These are phyloP conservation scores for Puccinia polysora DNA, from an alignment of 1,284 basidiomycete species.

Conservation along the genomic window DNA sequence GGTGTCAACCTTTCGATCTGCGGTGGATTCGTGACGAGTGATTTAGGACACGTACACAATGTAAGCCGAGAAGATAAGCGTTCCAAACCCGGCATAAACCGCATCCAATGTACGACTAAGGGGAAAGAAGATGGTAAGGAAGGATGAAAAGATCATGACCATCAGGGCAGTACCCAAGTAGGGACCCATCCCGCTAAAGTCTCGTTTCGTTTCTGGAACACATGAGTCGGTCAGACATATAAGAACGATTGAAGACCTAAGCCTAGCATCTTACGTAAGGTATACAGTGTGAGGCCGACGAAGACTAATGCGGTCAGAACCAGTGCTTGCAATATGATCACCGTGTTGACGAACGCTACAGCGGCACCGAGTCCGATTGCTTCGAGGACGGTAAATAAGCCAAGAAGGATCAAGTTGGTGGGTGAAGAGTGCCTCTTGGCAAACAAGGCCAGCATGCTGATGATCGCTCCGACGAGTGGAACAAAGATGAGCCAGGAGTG, in stretches of 20 bases:
- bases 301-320: constrained; percentile 37
- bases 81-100: constrained; percentile 35
- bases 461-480: constrained; percentile 25
- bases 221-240: background rate
- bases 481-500: constrained; percentile 42
- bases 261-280: constrained; percentile 19
- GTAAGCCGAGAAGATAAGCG: constrained; percentile 38
- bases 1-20: background rate
- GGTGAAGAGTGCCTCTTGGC: constrained; percentile 39
- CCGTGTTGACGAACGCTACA: constrained; percentile 40
- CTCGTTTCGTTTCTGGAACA: constrained; percentile 33
- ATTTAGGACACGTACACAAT: constrained; percentile 12
- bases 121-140: constrained; percentile 41
- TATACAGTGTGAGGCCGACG: constrained; percentile 33
- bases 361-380: constrained; percentile 35
- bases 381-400: constrained; percentile 33
- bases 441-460: constrained; percentile 34
- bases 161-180: constrained; percentile 35
- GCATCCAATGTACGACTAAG: constrained; percentile 39
- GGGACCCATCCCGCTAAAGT: constrained; percentile 37
- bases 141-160: constrained; percentile 43
- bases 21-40: background rate
- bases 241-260: background rate
- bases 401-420: constrained; percentile 33
- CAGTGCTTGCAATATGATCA: constrained; percentile 35